A percentile compares a stretch with the other conserved stretches of the same genome.
These are phyloP conservation scores for Pezicula rhizophila DNA, from an alignment of 2,329 filamentous ascomycete species.

Conservation along the genomic window DNA sequence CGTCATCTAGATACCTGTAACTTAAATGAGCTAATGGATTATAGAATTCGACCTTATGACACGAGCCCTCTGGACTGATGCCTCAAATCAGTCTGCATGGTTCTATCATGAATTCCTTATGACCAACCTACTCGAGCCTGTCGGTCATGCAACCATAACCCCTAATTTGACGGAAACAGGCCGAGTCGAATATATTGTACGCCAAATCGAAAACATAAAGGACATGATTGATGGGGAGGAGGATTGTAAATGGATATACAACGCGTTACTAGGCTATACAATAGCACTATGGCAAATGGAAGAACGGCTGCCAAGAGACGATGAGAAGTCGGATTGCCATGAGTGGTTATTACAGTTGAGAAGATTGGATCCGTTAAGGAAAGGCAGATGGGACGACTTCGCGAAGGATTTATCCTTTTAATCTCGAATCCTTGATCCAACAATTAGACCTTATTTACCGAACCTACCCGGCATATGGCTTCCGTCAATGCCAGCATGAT, in stretches of 20 bases:
- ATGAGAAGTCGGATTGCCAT: conserved; percentile 31
- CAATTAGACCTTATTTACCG: too few relatives aligned
- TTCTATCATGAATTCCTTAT: conserved; percentile 92
- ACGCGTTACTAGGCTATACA: conserved; percentile 73
- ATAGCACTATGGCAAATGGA: conserved; percentile 50
- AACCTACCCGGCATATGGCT: too few relatives aligned
- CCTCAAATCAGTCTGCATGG: conserved; percentile 87
- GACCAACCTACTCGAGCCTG: conserved; percentile 53
- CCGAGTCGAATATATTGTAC: conserved; percentile 57
- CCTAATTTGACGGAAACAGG: conserved; percentile 56
- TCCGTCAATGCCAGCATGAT: too few relatives aligned
- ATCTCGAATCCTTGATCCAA: too few relatives aligned
- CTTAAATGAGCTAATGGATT: conserved; percentile 11
- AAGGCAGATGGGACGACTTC: conserved; percentile 28
- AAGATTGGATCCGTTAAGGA: conserved; percentile 26
- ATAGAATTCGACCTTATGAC: conserved; percentile 70
- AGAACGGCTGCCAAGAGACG: conserved; percentile 31
- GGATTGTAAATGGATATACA: conserved; percentile 84
- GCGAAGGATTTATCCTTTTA: conserved; percentile 8
- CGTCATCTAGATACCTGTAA: not conserved
- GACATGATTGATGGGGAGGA: conserved; percentile 58
- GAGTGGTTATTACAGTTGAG: conserved; percentile 25
- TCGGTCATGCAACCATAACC: conserved; percentile 51
- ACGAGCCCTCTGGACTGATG: conserved; percentile 60
- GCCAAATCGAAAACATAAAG: conserved; percentile 69